phyloP scores from a whole-genome alignment of 495 filamentous ascomycete species.

The Haplographium delicatum region DNA sequence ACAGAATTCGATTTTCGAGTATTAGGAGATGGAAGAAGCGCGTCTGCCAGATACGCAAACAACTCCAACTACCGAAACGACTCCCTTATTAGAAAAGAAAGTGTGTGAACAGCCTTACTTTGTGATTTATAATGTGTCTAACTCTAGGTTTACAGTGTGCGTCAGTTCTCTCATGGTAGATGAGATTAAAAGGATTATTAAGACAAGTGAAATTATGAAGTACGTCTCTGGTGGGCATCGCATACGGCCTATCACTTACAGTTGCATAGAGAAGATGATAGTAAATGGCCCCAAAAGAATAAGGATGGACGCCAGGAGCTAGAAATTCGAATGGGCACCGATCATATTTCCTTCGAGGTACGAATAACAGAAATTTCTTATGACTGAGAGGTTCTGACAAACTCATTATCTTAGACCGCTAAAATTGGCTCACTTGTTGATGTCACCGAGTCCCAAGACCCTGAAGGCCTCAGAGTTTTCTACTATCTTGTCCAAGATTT shows the following conservation, averaged over 20 bases:
- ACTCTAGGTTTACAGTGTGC: slow-evolving; percentile 62
- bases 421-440: slow-evolving; percentile 98
- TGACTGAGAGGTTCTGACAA: neutral
- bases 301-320: slow-evolving; percentile 97
- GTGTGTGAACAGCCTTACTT: slow-evolving; percentile 48
- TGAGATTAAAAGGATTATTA: slow-evolving; percentile 96
- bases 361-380: neutral
- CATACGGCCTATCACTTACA: slow-evolving; percentile 1
- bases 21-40: slow-evolving; percentile 89
- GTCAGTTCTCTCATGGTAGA: slow-evolving; percentile 88
- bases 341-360: slow-evolving; percentile 98
- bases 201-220: slow-evolving; percentile 98
- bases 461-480: slow-evolving; percentile 96
- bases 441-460: slow-evolving; percentile 91
- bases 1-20: slow-evolving; percentile 96
- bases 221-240: slow-evolving; percentile 32
- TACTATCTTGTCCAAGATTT: slow-evolving; percentile 99
- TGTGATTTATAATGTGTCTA: slow-evolving; percentile 3
- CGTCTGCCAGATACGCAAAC: slow-evolving; percentile 94
- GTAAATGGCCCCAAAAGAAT: slow-evolving; percentile 99
- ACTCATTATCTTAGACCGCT: slow-evolving; percentile 62
- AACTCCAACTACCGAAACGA: slow-evolving; percentile 99
- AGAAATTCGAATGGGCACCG: slow-evolving; percentile 88
- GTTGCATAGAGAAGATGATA: slow-evolving; percentile 80
- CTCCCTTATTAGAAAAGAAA: slow-evolving; percentile 98